phyloP scores from a whole-genome alignment of 129 eudicot species.

The Pittosporum tobira region DNA sequence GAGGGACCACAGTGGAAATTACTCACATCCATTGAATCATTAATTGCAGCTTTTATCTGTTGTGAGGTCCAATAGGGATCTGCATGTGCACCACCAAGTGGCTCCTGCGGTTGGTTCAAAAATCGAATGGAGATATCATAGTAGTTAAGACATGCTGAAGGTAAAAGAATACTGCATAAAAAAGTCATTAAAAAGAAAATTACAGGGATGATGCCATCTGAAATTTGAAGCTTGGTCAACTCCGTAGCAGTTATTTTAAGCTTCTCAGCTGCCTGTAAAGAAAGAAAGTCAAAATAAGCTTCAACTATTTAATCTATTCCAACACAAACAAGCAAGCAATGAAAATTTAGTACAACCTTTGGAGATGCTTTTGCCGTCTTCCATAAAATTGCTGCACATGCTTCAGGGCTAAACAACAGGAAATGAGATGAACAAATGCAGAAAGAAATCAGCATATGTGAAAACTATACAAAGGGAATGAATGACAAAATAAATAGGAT shows the following conservation, averaged over 20 bases:
- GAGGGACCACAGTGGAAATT: background rate
- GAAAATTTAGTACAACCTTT: slow-evolving; percentile 33
- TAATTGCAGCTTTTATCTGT: slow-evolving; percentile 67
- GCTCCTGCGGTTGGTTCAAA: slow-evolving; percentile 52
- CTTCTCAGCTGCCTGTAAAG: slow-evolving; percentile 79
- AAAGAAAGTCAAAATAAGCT: slow-evolving; percentile 11
- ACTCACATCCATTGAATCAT: slow-evolving; percentile 86
- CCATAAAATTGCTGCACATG: slow-evolving; percentile 92
- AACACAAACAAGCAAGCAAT: background rate
- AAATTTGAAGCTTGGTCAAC: slow-evolving; percentile 52
- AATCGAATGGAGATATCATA: background rate
- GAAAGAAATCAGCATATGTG: background rate
- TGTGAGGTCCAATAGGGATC: slow-evolving; percentile 91
- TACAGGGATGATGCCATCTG: slow-evolving; percentile 75
- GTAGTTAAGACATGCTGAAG: background rate
- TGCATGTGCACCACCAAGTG: slow-evolving; percentile 97
- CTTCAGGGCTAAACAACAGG: slow-evolving; percentile 61
- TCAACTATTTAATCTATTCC: background rate
- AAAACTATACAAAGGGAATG: background rate
- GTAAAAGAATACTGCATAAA: no score
- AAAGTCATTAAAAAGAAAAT: no score
- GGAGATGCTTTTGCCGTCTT: slow-evolving; percentile 78
- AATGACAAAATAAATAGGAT: background rate
- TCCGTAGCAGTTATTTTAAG: slow-evolving; percentile 83
- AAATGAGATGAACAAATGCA: background rate